Percentiles rank a stretch among this genome's conserved stretches.
Evolutionary conservation across 495 filamentous ascomycete genomes (phyloP).

Genomic region (Trichocladium antarcticum): DNA sequence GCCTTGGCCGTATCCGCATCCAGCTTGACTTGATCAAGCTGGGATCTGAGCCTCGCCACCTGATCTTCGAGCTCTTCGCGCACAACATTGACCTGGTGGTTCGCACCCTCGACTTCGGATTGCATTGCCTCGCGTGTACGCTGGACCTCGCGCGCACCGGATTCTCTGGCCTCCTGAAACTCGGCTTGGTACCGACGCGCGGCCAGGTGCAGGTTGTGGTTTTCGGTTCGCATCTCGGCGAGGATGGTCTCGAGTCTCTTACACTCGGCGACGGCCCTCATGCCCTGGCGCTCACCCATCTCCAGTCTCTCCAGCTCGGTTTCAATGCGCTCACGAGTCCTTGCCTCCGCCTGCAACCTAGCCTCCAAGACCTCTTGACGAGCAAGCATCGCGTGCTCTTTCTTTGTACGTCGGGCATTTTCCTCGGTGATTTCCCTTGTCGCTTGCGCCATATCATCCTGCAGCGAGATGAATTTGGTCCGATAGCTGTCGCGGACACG

Average conservation of each 20-base stretch:
- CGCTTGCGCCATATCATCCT: conserved; percentile 72
- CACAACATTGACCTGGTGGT: conserved; percentile 69
- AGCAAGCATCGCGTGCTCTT: conserved; percentile 60
- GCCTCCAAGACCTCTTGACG: conserved; percentile 71
- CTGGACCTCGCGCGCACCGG: conserved; percentile 62
- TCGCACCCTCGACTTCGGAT: conserved; percentile 66
- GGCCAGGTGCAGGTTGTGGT: conserved; percentile 50
- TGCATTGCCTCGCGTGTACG: conserved; percentile 68
- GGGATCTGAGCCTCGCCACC: conserved; percentile 50
- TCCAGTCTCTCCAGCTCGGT: conserved; percentile 66
- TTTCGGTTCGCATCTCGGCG: conserved; percentile 55
- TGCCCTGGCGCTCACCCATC: conserved; percentile 59
- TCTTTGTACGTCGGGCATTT: conserved; percentile 60
- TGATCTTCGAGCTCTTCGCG: conserved; percentile 67
- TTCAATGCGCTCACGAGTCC: conserved; percentile 68
- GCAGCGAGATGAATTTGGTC: conserved; percentile 66
- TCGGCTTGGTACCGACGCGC: conserved; percentile 69
- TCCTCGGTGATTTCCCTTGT: conserved; percentile 67
- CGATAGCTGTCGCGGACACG: conserved; percentile 66
- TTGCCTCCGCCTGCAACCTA: conserved; percentile 62
- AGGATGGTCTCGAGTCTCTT: conserved; percentile 56
- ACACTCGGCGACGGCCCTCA: conserved; percentile 44
- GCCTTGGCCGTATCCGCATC: conserved; percentile 65
- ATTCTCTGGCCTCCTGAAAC: conserved; percentile 68
- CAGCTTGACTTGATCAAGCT: conserved; percentile 59